These are phyloP conservation scores for Rubia balearica DNA, from an alignment of 305 asterid species.

Conservation along the genomic window DNA sequence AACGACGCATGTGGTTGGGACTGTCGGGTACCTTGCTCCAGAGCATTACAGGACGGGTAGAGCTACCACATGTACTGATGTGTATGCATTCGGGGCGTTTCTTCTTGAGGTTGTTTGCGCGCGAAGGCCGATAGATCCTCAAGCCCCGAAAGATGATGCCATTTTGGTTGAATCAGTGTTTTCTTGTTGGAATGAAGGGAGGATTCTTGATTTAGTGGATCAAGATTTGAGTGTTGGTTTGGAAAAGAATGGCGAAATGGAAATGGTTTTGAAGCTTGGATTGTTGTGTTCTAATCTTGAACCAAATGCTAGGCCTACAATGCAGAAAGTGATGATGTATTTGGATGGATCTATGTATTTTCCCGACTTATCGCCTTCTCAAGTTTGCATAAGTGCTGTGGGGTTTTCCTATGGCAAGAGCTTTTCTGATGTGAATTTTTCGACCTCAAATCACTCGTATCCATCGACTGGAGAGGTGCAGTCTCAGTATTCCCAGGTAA, in stretches of 20 bases:
- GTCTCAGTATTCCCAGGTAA: constrained; percentile 7
- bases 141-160: background rate
- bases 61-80: constrained; percentile 4
- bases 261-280: constrained; percentile 12
- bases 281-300: background rate
- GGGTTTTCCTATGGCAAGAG: constrained; percentile 1
- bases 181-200: background rate
- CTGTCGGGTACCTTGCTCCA: constrained; percentile 7
- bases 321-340: constrained; percentile 7
- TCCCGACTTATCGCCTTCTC: background rate
- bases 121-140: constrained; percentile 7
- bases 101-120: constrained; percentile 6
- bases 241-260: background rate
- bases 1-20: constrained; percentile 3
- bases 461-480: background rate
- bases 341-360: constrained; percentile 9
- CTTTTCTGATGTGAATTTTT: background rate
- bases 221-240: background rate
- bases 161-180: background rate
- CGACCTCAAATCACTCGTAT: constrained; percentile 5
- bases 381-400: background rate
- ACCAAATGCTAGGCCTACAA: constrained; percentile 9
- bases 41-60: constrained; percentile 7
- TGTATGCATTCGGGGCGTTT: constrained; percentile 7
- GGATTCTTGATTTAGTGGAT: constrained; percentile 4